These are phyloP conservation scores for Phaeosphaeriaceae sp. DNA, from an alignment of 2,329 filamentous ascomycete genomes.

Conservation along the genomic window DNA sequence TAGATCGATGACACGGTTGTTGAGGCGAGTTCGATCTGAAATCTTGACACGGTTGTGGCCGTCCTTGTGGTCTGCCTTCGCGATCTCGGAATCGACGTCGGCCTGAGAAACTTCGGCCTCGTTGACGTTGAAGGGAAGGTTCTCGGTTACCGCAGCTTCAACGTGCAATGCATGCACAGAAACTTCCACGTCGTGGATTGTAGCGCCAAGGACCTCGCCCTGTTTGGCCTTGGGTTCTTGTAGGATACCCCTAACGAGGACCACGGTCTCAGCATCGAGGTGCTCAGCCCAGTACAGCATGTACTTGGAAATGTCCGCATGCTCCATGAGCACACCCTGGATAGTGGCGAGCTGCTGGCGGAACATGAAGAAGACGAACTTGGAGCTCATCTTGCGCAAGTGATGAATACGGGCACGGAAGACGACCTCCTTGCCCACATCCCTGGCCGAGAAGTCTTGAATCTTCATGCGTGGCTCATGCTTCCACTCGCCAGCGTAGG, in stretches of 20 bases:
- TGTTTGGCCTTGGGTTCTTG: slow-evolving; percentile 71
- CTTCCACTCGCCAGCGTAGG: slow-evolving; percentile 61
- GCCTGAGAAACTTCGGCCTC: slow-evolving; percentile 70
- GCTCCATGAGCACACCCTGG: slow-evolving; percentile 77
- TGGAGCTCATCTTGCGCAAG: slow-evolving; percentile 79
- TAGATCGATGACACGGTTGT: slow-evolving; percentile 82
- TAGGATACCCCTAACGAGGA: slow-evolving; percentile 76
- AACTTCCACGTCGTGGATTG: slow-evolving; percentile 78
- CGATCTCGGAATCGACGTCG: slow-evolving; percentile 60
- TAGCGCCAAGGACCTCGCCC: slow-evolving; percentile 75
- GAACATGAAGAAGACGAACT: slow-evolving; percentile 84
- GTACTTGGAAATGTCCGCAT: slow-evolving; percentile 69
- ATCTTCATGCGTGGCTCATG: slow-evolving; percentile 58
- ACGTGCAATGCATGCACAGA: slow-evolving; percentile 71
- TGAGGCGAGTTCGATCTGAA: slow-evolving; percentile 74
- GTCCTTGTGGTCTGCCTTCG: slow-evolving; percentile 62
- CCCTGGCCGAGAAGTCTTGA: slow-evolving; percentile 58
- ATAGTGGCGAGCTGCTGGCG: slow-evolving; percentile 84
- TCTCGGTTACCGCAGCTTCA: slow-evolving; percentile 66
- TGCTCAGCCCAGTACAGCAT: slow-evolving; percentile 91
- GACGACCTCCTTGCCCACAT: slow-evolving; percentile 65
- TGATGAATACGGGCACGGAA: slow-evolving; percentile 80
- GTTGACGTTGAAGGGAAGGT: slow-evolving; percentile 73
- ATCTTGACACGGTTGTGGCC: slow-evolving; percentile 67
- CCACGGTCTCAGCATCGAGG: slow-evolving; percentile 77